phyloP scores from a whole-genome alignment of 2,329 filamentous ascomycete species.

The Colletotrichum orchidophilum region DNA sequence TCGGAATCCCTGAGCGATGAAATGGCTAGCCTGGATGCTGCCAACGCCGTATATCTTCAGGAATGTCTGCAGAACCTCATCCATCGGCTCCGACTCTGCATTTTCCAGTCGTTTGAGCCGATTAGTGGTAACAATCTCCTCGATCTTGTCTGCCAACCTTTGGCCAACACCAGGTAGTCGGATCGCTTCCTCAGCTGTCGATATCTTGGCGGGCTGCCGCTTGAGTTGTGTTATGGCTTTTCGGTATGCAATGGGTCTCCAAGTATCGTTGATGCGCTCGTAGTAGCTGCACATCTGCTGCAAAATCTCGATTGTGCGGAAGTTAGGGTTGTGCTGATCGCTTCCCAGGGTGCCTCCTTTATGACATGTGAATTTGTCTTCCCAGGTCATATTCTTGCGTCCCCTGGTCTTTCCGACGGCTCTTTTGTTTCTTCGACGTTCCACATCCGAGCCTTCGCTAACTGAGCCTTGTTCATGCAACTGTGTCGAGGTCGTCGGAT shows the following conservation, averaged over 20 bases:
- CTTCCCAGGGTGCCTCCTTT: slow-evolving; percentile 57
- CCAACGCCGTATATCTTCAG: slow-evolving; percentile 84
- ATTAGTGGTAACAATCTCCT: slow-evolving; percentile 84
- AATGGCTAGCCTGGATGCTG: slow-evolving; percentile 73
- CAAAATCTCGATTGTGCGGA: slow-evolving; percentile 77
- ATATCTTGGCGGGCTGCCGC: slow-evolving; percentile 70
- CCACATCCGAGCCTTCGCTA: slow-evolving; percentile 39
- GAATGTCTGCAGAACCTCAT: slow-evolving; percentile 74
- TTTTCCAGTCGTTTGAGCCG: slow-evolving; percentile 77
- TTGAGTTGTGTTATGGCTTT: slow-evolving; percentile 79
- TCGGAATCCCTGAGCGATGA: slow-evolving; percentile 78
- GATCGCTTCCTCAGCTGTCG: slow-evolving; percentile 74
- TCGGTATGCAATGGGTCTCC: slow-evolving; percentile 80
- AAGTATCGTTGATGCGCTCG: slow-evolving; percentile 76
- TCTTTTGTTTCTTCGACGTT: slow-evolving; percentile 38
- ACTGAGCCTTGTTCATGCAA: slow-evolving; percentile 34
- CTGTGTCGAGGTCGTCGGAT: slow-evolving; percentile 36
- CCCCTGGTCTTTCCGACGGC: slow-evolving; percentile 35
- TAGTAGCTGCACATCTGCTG: slow-evolving; percentile 85
- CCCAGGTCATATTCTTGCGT: slow-evolving; percentile 46
- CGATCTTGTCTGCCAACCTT: slow-evolving; percentile 84
- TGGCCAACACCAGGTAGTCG: slow-evolving; percentile 74
- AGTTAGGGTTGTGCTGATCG: slow-evolving; percentile 72
- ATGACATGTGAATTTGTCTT: slow-evolving; percentile 65
- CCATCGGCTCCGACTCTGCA: slow-evolving; percentile 72